These are phyloP conservation scores for Strombidium stylifer DNA, from an alignment of 73 alveolate species.

Conservation along the genomic window DNA sequence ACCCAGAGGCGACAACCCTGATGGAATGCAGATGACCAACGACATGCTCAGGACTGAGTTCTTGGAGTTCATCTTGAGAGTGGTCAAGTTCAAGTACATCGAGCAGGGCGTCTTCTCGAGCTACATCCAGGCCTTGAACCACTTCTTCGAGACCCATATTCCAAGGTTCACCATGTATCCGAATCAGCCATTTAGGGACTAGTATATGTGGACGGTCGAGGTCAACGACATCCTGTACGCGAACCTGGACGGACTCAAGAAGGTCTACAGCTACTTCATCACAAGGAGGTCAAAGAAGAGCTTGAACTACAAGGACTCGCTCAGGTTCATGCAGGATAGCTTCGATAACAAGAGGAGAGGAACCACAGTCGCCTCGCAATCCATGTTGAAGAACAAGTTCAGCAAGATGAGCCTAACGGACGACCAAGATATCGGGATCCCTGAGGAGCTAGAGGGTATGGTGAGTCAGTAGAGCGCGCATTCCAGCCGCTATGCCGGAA, in stretches of 20 bases:
- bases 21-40: constrained; percentile 26
- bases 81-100: constrained; percentile 47
- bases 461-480: too few species aligned
- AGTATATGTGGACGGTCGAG: constrained; percentile 51
- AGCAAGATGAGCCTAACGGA: too few species aligned
- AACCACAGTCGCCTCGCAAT: too few species aligned
- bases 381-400: too few species aligned
- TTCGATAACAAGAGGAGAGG: too few species aligned
- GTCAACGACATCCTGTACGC: constrained; percentile 48
- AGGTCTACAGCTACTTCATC: constrained; percentile 25
- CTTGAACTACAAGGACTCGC: constrained; percentile 9
- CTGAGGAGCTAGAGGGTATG: too few species aligned
- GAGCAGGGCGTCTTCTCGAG: constrained; percentile 48
- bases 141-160: constrained; percentile 33
- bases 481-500: too few species aligned
- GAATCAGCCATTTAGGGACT: constrained; percentile 43
- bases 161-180: constrained; percentile 4
- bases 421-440: too few species aligned
- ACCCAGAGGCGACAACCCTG: constrained; percentile 43
- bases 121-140: constrained; percentile 31
- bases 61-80: constrained; percentile 51
- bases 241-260: constrained; percentile 37
- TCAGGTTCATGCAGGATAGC: constrained; percentile 7
- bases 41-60: constrained; percentile 46
- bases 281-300: constrained; percentile 24